Base-by-base conservation (phyloP, 345 rosid genomes). In the Excoecaria cochinchinensis region DNA sequence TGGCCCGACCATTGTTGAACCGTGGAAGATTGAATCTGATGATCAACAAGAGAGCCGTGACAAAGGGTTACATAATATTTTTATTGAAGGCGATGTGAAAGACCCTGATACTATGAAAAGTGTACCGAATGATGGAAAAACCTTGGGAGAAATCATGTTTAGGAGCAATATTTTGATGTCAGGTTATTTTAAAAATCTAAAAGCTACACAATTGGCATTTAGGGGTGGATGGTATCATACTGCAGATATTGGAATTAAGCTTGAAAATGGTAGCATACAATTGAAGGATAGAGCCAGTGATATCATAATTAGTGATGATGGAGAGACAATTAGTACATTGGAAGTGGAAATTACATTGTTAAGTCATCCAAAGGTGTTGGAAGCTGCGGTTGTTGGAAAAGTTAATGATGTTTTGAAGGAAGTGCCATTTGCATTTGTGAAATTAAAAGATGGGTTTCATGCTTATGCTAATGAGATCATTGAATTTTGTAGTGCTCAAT, bases 151-250 rank as follows among this genome's bases (percentile, higher is more conserved):
- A 64, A 77, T 91, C 3, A 80, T 89, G 85, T 74, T 89, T 5
- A 83, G 74, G 66, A 86, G 91, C 44, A 89, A 82, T 68, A 86
- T 47, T 4, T n/a, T 89, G 59, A 89, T 89, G 96, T 65, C 69
- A 61, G 94, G 90, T 42, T 92, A 90, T 81, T 73, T 86, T 8
- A 85, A 78, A 61, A 76, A 88, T 61, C 80, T 81, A 0, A 69
- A 80, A 76, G 85, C 84, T 8, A 88, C 94, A 0, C 61, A 71
- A 62, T 86, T 84, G 25, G 90, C 86, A 10, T 87, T 92, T 19
- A 83, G 72, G 60, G 72, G 83, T 0, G 90, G 94, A 46, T 91
- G 94, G 96, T 81, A 80, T 73, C 86, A 82, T 64, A 92, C 96
- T 0, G 81, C 88, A 42, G 96, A 92, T 65, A 69, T 92, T 3